These are phyloP conservation scores for Cetraspora pellucida DNA, from an alignment of 192 early-diverging fungal genomes.

Conservation along the genomic window DNA sequence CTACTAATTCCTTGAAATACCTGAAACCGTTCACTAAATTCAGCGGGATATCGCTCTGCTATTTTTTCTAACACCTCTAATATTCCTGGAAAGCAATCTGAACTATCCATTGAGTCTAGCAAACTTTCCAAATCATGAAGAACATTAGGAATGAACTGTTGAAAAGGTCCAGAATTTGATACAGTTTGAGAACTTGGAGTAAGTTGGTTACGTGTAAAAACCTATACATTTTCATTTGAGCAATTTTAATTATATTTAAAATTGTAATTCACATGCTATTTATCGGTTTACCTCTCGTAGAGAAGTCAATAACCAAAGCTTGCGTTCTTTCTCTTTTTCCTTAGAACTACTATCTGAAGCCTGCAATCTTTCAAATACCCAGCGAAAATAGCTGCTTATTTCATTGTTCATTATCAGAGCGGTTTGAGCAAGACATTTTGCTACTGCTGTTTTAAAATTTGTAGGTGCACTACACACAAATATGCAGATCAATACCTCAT, in stretches of 20 bases:
- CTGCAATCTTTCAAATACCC: slow-evolving; percentile 31
- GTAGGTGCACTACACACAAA: not conserved
- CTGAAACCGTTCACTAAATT: slow-evolving; percentile 33
- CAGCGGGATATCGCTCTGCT: slow-evolving; percentile 22
- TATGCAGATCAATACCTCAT: not conserved
- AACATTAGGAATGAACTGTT: slow-evolving; percentile 9
- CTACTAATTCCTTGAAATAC: not conserved
- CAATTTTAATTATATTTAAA: not conserved
- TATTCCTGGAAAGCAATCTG: slow-evolving; percentile 25
- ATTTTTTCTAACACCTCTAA: slow-evolving; percentile 32
- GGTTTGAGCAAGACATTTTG: slow-evolving; percentile 16
- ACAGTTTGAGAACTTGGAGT: not conserved
- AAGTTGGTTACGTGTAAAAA: not conserved
- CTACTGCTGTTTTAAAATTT: not conserved
- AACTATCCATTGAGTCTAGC: slow-evolving; percentile 30
- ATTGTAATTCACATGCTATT: not conserved
- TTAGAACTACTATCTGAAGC: not conserved
- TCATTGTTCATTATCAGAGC: slow-evolving; percentile 16
- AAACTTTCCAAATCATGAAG: slow-evolving; percentile 26
- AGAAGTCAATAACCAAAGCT: slow-evolving; percentile 28
- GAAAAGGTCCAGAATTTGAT: not conserved
- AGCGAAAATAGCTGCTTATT: slow-evolving; percentile 16
- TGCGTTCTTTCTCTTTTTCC: slow-evolving; percentile 31
- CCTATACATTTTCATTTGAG: not conserved
- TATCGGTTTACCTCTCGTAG: slow-evolving; percentile 19